Evolutionary conservation across 2,329 filamentous ascomycete species (phyloP).

Genomic region (Exophiala dermatitidis): DNA sequence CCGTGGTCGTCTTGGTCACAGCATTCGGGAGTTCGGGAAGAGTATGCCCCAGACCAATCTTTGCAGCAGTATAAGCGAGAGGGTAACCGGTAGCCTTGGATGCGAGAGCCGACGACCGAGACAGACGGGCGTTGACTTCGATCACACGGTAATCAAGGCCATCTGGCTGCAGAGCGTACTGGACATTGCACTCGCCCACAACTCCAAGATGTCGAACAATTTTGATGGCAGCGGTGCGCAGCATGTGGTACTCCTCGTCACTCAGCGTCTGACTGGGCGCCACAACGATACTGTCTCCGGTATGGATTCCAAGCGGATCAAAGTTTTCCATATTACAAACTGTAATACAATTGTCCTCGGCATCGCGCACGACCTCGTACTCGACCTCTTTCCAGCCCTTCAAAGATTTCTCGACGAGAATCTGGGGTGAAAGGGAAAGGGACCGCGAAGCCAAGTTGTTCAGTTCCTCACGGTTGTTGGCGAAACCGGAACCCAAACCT

Average conservation of each 20-base stretch:
- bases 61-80: constrained; percentile 92
- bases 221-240: constrained; percentile 94
- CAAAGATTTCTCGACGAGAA: constrained; percentile 94
- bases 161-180: constrained; percentile 94
- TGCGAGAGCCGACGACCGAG: constrained; percentile 89
- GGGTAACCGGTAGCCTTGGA: constrained; percentile 98
- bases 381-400: constrained; percentile 99
- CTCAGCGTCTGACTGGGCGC: constrained; percentile 94
- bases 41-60: constrained; percentile 93
- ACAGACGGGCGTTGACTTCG: constrained; percentile 97
- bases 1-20: constrained; percentile 96
- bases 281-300: constrained; percentile 96
- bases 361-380: constrained; percentile 96
- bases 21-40: constrained; percentile 94
- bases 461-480: constrained; percentile 87
- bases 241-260: constrained; percentile 99
- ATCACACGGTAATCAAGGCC: constrained; percentile 97
- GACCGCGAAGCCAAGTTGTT: constrained; percentile 89
- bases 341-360: constrained; percentile 96
- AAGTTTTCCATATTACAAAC: constrained; percentile 99
- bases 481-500: constrained; percentile 93
- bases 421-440: constrained; percentile 87
- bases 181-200: constrained; percentile 96
- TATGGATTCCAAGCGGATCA: constrained; percentile 93
- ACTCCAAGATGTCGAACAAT: constrained; percentile 95